Base-by-base conservation (phyloP, 768 basidiomycete genomes). In the Boletus speciosus region DNA sequence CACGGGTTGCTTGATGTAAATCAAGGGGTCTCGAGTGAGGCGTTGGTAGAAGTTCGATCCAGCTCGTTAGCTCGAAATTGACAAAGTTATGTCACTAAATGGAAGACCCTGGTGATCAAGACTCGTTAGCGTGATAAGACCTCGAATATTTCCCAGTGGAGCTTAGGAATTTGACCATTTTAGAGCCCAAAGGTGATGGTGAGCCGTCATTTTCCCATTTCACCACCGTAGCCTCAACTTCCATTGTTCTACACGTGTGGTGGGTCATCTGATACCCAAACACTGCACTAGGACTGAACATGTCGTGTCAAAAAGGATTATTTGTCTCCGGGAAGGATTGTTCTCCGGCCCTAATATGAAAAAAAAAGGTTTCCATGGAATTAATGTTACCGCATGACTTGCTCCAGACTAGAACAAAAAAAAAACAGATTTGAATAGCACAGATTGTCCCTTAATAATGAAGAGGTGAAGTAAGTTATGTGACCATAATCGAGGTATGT, bases 221-320 rank as follows among this genome's bases (percentile, higher is more conserved):
- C 34, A 57, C 54, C 51, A 57, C 42, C 64, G 62, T 53, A 64
- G 60, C 55, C 45, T 57, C 45, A 1, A 34, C 68, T 70, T 70
- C 68, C 68, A 70, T 70, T 70, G 61, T 61, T 56, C 57, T 47
- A 53, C 70, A 71, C 66, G 62, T 68, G 61, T 16, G 27, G 55
- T 59, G 59, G 60, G 62, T 62, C 70, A 66, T 55, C 50, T 56
- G 63, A 68, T 41, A 45, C 40, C 44, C 53, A 56, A 61, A 60
- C n/a, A 50, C 52, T 62, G 58, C 45, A 49, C 59, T 46, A 60
- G 57, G 64, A 55, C 36, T 52, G 60, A 59, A 52, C 21, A 56
- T 58, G 55, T 52, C 44, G 41, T 47, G 55, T 56, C 58, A 60
- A 62, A 52, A 58, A 50, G 25, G 34, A 55, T 46, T 61, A 35